phyloP scores from a whole-genome alignment of 371 early-diverging fungal genomes.

The Mortierella sp. region DNA sequence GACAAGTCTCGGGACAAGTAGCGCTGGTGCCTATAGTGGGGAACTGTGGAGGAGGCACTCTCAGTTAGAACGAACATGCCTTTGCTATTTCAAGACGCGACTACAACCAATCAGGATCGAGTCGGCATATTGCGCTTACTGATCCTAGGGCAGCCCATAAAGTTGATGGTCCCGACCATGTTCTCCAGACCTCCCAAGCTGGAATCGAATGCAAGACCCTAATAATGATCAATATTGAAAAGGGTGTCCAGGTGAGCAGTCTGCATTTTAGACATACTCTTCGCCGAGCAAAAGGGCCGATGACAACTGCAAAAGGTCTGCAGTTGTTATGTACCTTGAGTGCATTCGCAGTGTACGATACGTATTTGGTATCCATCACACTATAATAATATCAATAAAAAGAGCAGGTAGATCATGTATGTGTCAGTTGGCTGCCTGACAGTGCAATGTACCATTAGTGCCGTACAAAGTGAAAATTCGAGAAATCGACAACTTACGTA shows the following conservation, averaged over 20 bases:
- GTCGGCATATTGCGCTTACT: constrained; percentile 18
- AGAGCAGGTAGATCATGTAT: neutral
- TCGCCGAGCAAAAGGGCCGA: neutral
- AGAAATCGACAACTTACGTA: constrained; percentile 44
- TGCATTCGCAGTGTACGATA: constrained; percentile 69
- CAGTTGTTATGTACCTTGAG: constrained; percentile 58
- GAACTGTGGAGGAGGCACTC: constrained; percentile 10
- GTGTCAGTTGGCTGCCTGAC: neutral
- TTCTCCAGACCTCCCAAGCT: constrained; percentile 40
- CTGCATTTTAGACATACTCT: neutral
- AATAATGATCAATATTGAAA: neutral
- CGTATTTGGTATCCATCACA: constrained; percentile 87
- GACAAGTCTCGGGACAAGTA: constrained; percentile 48
- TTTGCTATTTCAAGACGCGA: neutral
- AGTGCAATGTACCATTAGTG: constrained; percentile 66
- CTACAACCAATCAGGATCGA: neutral
- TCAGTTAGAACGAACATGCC: neutral
- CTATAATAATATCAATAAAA: constrained; percentile 8
- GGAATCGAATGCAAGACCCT: constrained; percentile 38
- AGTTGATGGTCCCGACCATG: constrained; percentile 28
- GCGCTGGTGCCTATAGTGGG: constrained; percentile 30
- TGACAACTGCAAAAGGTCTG: neutral
- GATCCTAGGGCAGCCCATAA: constrained; percentile 39
- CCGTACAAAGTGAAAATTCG: neutral
- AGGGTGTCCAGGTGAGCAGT: neutral